A percentile compares a stretch with the other conserved stretches of the same genome.
Evolutionary conservation across 78 protist species (phyloP).

Genomic region (Cavenderia fasciculata): DNA sequence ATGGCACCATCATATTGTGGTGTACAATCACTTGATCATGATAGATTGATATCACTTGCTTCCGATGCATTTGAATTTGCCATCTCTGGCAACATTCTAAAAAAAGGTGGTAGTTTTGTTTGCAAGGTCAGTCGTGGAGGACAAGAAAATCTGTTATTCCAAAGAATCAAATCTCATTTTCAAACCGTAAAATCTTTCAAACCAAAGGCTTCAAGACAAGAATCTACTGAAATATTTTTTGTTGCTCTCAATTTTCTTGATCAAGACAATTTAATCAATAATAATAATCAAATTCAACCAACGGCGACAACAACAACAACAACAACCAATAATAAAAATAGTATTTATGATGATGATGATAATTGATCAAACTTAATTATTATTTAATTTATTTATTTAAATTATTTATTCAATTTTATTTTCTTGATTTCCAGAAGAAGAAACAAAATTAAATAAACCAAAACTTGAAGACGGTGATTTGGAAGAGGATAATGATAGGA

Average conservation of each 20-base stretch:
- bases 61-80: slow-evolving; percentile 4
- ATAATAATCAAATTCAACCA: not conserved
- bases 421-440: slow-evolving; percentile 8
- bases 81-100: not conserved
- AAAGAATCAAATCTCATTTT: slow-evolving; percentile 9
- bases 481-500: not conserved
- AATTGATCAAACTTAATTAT: no score
- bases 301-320: not conserved
- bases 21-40: slow-evolving; percentile 19
- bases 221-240: slow-evolving; percentile 65
- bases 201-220: slow-evolving; percentile 63
- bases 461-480: not conserved
- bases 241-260: slow-evolving; percentile 21
- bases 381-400: not conserved
- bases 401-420: not conserved
- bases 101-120: slow-evolving; percentile 41
- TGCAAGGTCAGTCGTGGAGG: slow-evolving; percentile 67
- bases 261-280: no score
- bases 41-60: slow-evolving; percentile 25
- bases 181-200: slow-evolving; percentile 43
- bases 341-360: no score
- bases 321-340: no score
- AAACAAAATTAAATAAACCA: not conserved
- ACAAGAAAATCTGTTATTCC: slow-evolving; percentile 9
- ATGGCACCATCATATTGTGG: slow-evolving; percentile 69